phyloP scores from a whole-genome alignment of 208 protist genomes.

The Leishmania lainsoni region DNA sequence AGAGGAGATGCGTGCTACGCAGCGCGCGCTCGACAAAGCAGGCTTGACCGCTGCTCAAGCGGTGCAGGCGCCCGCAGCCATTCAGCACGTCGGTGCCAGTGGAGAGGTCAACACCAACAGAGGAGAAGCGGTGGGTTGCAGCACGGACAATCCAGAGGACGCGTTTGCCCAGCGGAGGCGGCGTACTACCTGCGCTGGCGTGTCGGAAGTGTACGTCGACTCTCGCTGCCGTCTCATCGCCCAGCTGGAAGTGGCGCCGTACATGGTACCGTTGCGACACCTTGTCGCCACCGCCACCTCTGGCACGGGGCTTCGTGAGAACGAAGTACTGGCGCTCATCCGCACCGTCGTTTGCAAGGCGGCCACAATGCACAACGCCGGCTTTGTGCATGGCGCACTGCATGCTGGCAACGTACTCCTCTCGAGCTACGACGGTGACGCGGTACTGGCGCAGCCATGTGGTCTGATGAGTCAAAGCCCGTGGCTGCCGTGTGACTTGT shows the following conservation, averaged over 20 bases:
- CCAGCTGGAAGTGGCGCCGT: conserved; percentile 63
- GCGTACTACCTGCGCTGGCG: conserved; percentile 50
- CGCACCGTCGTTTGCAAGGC: conserved; percentile 52
- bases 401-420: conserved; percentile 81
- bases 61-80: not conserved
- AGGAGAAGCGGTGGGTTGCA: not conserved
- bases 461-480: conserved; percentile 46
- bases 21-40: conserved; percentile 23
- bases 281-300: conserved; percentile 47
- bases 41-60: conserved; percentile 21
- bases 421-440: conserved; percentile 70
- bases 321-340: conserved; percentile 53
- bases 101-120: not conserved
- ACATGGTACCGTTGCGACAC: conserved; percentile 58
- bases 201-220: conserved; percentile 60
- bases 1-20: conserved; percentile 29
- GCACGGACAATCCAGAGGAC: not conserved
- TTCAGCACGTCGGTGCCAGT: not conserved
- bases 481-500: conserved; percentile 29
- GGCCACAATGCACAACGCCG: conserved; percentile 52
- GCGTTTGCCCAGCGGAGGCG: not conserved
- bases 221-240: conserved; percentile 60
- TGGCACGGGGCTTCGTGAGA: conserved; percentile 30
- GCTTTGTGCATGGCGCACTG: conserved; percentile 73
- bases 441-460: conserved; percentile 52